Conservation (phyloP, 345 rosid genomes). For the Salix brachista region DNA sequence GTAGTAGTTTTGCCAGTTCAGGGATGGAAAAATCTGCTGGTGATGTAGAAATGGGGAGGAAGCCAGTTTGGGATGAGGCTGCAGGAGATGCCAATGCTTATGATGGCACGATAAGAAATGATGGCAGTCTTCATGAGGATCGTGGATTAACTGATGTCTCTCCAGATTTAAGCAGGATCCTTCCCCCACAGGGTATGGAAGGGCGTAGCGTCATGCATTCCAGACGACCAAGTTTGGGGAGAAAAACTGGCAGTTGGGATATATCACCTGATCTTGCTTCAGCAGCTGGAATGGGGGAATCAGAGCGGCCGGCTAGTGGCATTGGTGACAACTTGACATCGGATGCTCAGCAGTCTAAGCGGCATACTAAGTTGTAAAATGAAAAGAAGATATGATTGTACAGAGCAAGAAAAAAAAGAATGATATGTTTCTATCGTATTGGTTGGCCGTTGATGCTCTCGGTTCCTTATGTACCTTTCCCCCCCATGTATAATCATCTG, state of each 20-base stretch:
- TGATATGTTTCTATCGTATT: neutral
- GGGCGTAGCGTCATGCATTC: constrained; percentile 51
- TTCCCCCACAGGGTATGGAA: constrained; percentile 61
- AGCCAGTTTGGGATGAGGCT: constrained; percentile 54
- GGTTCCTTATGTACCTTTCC: neutral
- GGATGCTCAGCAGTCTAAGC: constrained; percentile 14
- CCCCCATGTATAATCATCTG: neutral
- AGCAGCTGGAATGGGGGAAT: constrained; percentile 34
- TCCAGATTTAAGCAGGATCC: constrained; percentile 57
- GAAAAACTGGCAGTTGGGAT: constrained; percentile 73
- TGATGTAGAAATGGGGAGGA: constrained; percentile 70
- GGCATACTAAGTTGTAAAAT: constrained; percentile 13
- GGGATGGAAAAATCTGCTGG: constrained; percentile 42
- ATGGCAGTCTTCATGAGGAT: constrained; percentile 32
- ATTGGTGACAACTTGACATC: constrained; percentile 16
- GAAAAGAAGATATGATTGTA: constrained; percentile 1
- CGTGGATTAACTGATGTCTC: constrained; percentile 34
- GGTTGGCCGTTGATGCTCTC: constrained; percentile 2
- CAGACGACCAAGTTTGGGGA: constrained; percentile 57
- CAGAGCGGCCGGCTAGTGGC: constrained; percentile 21
- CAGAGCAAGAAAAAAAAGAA: neutral
- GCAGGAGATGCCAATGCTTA: constrained; percentile 12
- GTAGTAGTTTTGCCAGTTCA: constrained; percentile 33
- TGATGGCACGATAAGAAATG: constrained; percentile 18
- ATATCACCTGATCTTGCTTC: constrained; percentile 46